phyloP scores from a whole-genome alignment of 2,329 filamentous ascomycete species.

The Penicillium sumatraense region DNA sequence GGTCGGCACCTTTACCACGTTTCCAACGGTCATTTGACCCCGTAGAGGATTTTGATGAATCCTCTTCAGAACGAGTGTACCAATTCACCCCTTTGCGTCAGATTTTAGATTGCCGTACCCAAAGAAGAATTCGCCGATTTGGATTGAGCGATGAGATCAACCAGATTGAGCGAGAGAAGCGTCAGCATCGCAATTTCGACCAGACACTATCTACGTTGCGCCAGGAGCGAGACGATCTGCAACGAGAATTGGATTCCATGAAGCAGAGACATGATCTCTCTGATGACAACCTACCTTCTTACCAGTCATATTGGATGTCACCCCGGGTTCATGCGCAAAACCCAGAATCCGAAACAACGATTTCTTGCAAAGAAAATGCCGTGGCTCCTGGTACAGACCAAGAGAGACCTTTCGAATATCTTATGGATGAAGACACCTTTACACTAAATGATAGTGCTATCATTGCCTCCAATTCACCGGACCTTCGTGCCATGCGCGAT shows the following conservation, averaged over 20 bases:
- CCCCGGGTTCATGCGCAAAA: constrained; percentile 21
- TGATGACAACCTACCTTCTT: constrained; percentile 11
- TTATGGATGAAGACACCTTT: constrained; percentile 26
- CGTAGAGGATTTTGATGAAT: constrained; percentile 21
- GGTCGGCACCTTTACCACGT: constrained; percentile 38
- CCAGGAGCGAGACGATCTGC: constrained; percentile 34
- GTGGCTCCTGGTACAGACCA: constrained; percentile 12
- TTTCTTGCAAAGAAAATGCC: constrained; percentile 25
- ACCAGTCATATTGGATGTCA: constrained; percentile 23
- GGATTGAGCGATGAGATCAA: constrained; percentile 55
- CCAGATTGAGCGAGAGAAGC: constrained; percentile 46
- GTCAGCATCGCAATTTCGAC: constrained; percentile 30
- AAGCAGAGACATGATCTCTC: constrained; percentile 14
- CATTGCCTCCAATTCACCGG: constrained; percentile 38
- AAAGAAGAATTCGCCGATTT: constrained; percentile 49
- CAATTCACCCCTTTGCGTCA: constrained; percentile 53
- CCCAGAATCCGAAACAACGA: constrained; percentile 25
- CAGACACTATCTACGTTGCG: constrained; percentile 29
- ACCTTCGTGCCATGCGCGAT: constrained; percentile 26
- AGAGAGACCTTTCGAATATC: constrained; percentile 5
- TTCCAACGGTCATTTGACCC: constrained; percentile 27
- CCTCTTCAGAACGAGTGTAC: constrained; percentile 35
- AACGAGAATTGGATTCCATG: constrained; percentile 29
- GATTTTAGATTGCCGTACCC: constrained; percentile 47
- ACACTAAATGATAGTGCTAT: constrained; percentile 36